Conservation (phyloP, 140 eudicot species). For the Anethum foeniculum region DNA sequence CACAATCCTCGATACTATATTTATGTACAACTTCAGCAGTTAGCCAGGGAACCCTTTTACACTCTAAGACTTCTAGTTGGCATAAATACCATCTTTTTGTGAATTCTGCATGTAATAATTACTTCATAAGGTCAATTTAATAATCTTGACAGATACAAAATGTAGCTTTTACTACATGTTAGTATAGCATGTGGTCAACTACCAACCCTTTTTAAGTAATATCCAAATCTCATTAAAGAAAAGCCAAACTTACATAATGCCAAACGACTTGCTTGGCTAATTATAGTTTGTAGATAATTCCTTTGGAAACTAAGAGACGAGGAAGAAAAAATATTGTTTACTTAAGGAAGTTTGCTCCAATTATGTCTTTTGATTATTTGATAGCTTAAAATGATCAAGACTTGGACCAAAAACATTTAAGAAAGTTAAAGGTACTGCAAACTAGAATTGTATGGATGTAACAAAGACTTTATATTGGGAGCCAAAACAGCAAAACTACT, state of each 20-base stretch:
- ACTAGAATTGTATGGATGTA: not conserved
- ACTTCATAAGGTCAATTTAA: not conserved
- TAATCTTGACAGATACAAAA: not conserved
- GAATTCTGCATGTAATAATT: conserved; percentile 34
- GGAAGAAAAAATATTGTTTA: not conserved
- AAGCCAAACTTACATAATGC: not conserved
- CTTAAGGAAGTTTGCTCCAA: not conserved
- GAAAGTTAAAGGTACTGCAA: not conserved
- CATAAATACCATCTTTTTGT: conserved; percentile 71
- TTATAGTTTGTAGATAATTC: not conserved
- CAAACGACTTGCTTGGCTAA: not conserved
- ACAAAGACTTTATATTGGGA: not conserved
- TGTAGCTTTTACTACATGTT: not conserved
- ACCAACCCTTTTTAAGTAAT: not conserved
- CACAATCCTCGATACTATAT: conserved; percentile 52
- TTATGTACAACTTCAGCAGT: conserved; percentile 24
- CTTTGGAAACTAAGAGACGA: not conserved
- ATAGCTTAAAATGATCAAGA: not conserved
- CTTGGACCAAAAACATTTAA: not conserved
- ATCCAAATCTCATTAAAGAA: not conserved
- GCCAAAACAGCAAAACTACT: not conserved
- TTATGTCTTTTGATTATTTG: not conserved
- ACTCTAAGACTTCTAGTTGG: conserved; percentile 82
- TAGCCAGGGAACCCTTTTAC: conserved; percentile 94
- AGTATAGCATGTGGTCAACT: not conserved